Evolutionary conservation across 208 protist species (phyloP), one percentile per base, ranked within the genome.

Genomic region (Vickermania spadyakhi): DNA sequence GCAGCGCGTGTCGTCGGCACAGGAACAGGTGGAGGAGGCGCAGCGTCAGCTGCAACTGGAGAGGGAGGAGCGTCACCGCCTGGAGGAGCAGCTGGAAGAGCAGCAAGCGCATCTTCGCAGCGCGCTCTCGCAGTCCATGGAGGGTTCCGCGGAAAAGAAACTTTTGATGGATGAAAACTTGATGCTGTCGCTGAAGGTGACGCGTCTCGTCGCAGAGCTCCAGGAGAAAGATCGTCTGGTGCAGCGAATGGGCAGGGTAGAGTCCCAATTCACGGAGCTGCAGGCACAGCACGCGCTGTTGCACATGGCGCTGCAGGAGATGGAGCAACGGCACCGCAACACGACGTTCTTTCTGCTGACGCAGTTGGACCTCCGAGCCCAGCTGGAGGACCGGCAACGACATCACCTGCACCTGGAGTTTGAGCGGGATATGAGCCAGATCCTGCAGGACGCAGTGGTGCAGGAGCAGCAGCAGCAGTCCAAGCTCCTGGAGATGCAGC

Each of bases 311-410:
- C 2, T 73, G 18, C 28, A 51, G n/a, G 66, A 77, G 36, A 75
- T 75, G 70, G 63, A 69, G 41, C 5, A 14, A 2, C 62, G 62
- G 18, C 55, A 69, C 36, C 52, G 66, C 29, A 28, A n/a, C 14
- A 56, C 66, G 25, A 28, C 28, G 2, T 45, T 45, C 27, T 51
- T 36, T 29, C 27, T 21, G 7, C 29, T 23, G 50, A n/a, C 0
- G n/a, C 21, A 11, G 50, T n/a, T 45, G 36, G 36, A 45, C 18
- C 7, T 45, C 11, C 36, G 36, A n/a, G 18, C 36, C 36, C 36
- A 45, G 36, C 18, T 45, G 36, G 36, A n/a, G 11, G 36, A 45
- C 11, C 36, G 36, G 36, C 11, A 45, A 18, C 7, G 18, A 18
- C 36, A 45, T 18, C 36, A 45, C 7, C 36, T 45, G 11, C 11